These are phyloP conservation scores for Avena sativa DNA, from an alignment of 176 grass and related monocot genomes.

Conservation along the genomic window DNA sequence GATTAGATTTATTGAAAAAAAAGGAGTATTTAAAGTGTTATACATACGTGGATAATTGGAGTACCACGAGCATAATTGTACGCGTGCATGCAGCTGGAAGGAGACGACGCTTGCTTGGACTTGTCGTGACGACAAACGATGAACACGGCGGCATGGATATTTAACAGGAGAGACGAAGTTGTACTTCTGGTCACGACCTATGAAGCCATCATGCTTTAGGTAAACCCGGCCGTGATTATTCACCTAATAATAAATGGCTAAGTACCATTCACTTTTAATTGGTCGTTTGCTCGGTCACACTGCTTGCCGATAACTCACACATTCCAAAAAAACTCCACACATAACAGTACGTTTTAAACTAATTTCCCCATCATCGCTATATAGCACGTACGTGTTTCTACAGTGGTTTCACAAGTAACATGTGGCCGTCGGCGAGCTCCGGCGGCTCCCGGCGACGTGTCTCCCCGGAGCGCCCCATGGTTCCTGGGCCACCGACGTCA, in stretches of 20 bases:
- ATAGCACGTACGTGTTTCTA: conserved; percentile 28
- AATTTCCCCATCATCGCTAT: background rate
- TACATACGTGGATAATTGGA: too few relatives aligned
- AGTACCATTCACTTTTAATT: conserved; percentile 2
- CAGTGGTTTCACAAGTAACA: background rate
- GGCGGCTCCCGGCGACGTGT: conserved; percentile 14
- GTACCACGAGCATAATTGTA: background rate
- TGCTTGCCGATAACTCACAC: background rate
- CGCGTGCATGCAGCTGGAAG: background rate
- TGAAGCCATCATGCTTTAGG: background rate
- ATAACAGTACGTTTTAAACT: background rate
- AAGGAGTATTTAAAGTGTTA: too few relatives aligned
- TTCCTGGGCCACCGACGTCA: background rate
- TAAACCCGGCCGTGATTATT: too few relatives aligned
- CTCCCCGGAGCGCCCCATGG: conserved; percentile 34
- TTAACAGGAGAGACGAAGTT: background rate
- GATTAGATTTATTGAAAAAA: too few relatives aligned
- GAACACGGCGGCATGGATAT: background rate
- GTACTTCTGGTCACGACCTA: background rate
- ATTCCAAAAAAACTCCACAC: too few relatives aligned
- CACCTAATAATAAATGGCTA: conserved; percentile 1
- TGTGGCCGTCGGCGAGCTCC: background rate
- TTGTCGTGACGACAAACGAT: background rate
- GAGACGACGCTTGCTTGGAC: background rate
- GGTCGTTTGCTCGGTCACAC: background rate